Conservation (phyloP, 2,329 filamentous ascomycete species). For the Nectriaceae sp. region DNA sequence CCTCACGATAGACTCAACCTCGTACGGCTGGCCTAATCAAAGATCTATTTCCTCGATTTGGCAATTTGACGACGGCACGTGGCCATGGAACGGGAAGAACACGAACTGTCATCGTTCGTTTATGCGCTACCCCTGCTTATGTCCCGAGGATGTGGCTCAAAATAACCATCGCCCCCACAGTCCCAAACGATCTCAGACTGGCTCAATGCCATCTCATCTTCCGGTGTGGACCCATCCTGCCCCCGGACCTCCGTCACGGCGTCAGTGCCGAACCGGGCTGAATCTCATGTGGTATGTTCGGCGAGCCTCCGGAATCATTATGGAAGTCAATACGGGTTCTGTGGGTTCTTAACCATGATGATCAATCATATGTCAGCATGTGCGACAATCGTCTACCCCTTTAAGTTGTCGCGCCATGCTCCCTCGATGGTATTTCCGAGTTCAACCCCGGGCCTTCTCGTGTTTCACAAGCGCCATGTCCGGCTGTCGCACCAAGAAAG, state of each 20-base stretch:
- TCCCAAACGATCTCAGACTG: slow-evolving; percentile 13
- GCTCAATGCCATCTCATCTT: slow-evolving; percentile 5
- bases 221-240: slow-evolving; percentile 22
- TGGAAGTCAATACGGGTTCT: not conserved
- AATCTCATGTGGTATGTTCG: slow-evolving; percentile 16
- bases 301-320: slow-evolving; percentile 1
- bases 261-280: slow-evolving; percentile 22
- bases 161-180: slow-evolving; percentile 27
- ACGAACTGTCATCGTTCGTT: slow-evolving; percentile 21
- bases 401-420: no score
- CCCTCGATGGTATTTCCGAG: not conserved
- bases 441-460: not conserved
- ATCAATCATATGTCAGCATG: no score
- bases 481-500: not conserved
- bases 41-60: not conserved
- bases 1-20: not conserved
- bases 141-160: slow-evolving; percentile 18
- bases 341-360: no score
- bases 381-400: no score
- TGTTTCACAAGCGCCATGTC: not conserved
- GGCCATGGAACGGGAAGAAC: slow-evolving; percentile 18
- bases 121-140: slow-evolving; percentile 21
- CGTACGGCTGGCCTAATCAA: not conserved
- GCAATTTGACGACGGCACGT: slow-evolving; percentile 15
- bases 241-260: slow-evolving; percentile 22